Evolutionary conservation across 805 yeast genomes (phyloP), one percentile per base, ranked within the genome.

Genomic region (Candida succiphila): DNA sequence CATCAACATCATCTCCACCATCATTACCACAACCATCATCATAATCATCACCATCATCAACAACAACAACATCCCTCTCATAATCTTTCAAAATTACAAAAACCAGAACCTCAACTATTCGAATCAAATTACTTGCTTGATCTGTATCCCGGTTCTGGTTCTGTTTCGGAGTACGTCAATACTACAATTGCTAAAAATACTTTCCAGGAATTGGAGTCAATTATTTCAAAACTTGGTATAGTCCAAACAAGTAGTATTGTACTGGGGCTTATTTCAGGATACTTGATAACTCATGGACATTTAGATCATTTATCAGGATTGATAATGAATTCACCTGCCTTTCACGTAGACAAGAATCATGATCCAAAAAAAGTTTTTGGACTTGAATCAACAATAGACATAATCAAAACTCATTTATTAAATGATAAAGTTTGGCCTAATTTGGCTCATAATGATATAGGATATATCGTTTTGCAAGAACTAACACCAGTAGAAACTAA

Each of bases 361-460:
- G 27, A n/a, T 5, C 43, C 52, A 4, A 78, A 71, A 45, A 44
- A 46, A 3, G 49, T 85, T 4, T 69, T 63, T 40, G 94, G 86
- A 0, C 54, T 75, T 3, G 41, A 49, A 0, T 53, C 61, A 19
- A 77, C 89, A 0, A 58, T 75, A 2, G 55, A 63, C 5, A 69
- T 75, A 0, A 51, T 87, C 8, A 54, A 64, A 37, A 49, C 53
- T 2, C 66, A 76, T 50, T 53, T 84, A 1, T 87, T 87, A 57
- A 88, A 87, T 52, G 84, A 78, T 29, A 45, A 58, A 5, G 60
- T 83, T 3, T 87, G 96, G 96, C 96, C 96, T 5, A 69, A 81
- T 43, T 56, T 78, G 49, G 60, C 69, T 9, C 46, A 48, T 22
- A 49, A 46, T 29, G 51, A 52, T n/a, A n/a, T n/a, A n/a, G n/a